These are phyloP conservation scores for Uncinocarpus reesii DNA, from an alignment of 2,329 filamentous ascomycete species.

Conservation along the genomic window DNA sequence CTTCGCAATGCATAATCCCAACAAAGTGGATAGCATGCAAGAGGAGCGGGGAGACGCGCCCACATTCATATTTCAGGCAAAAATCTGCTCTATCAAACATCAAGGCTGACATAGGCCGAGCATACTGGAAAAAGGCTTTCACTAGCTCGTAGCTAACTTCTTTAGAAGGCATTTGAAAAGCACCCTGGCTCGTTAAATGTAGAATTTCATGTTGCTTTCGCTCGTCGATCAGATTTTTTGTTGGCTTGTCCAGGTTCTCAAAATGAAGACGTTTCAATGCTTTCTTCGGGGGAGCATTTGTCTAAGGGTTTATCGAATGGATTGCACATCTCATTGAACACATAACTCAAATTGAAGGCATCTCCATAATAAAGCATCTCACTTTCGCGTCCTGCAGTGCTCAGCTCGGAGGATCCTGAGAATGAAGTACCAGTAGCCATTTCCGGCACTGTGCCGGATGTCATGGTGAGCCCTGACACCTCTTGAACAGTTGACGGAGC, in stretches of 20 bases:
- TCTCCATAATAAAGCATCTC: slow-evolving; percentile 16
- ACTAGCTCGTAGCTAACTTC: slow-evolving; percentile 18
- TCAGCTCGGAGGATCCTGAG: not conserved
- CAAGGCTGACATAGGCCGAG: slow-evolving; percentile 16
- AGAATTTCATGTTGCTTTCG: not conserved
- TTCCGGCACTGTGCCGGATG: no score
- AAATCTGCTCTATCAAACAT: slow-evolving; percentile 20
- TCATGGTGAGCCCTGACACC: no score
- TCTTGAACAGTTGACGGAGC: not conserved
- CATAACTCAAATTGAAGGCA: slow-evolving; percentile 21
- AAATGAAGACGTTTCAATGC: slow-evolving; percentile 20
- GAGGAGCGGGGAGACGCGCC: slow-evolving; percentile 18
- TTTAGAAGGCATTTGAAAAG: slow-evolving; percentile 17
- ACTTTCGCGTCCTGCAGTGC: not conserved
- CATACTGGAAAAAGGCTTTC: slow-evolving; percentile 18
- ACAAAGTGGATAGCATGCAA: slow-evolving; percentile 21
- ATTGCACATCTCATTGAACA: slow-evolving; percentile 21
- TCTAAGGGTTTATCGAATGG: slow-evolving; percentile 17
- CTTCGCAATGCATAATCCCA: slow-evolving; percentile 19
- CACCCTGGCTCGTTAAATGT: slow-evolving; percentile 13
- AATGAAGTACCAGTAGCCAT: no score
- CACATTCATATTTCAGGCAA: slow-evolving; percentile 13
- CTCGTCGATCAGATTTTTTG: slow-evolving; percentile 14
- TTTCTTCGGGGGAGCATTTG: slow-evolving; percentile 6
- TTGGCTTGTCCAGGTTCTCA: slow-evolving; percentile 15